Percentiles rank a stretch among this genome's conserved stretches.
Conservation (phyloP, 345 rosid species). For the Gossypium mustelinum region DNA sequence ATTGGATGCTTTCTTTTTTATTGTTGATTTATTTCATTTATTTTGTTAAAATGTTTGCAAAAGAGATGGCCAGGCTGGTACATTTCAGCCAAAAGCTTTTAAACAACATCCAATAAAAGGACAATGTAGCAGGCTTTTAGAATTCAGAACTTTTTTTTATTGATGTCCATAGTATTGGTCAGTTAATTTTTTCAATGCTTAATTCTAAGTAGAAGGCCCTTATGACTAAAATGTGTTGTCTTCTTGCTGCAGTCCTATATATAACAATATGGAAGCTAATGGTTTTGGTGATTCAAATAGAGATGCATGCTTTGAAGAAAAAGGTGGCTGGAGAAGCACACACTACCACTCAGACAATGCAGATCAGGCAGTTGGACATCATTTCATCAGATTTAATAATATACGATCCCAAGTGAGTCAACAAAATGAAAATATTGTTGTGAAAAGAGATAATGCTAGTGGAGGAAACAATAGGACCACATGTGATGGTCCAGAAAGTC, state of each 20-base stretch:
- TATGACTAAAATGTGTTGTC: constrained; percentile 4
- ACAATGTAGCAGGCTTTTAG: background rate
- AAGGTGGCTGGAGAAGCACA: constrained; percentile 61
- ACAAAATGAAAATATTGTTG: constrained; percentile 23
- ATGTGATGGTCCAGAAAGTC: constrained; percentile 8
- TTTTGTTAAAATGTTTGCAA: background rate
- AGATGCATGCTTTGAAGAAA: constrained; percentile 22
- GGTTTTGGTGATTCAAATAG: constrained; percentile 25
- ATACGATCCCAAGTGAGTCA: constrained; percentile 18
- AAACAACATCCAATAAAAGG: background rate
- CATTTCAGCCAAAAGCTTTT: background rate
- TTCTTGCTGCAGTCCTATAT: constrained; percentile 27
- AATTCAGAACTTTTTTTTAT: background rate
- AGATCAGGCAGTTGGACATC: constrained; percentile 13
- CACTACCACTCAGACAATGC: constrained; percentile 23
- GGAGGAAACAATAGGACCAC: constrained; percentile 21
- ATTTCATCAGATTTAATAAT: constrained; percentile 17
- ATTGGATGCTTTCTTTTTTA: background rate
- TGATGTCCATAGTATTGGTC: background rate
- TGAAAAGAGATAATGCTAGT: constrained; percentile 12
- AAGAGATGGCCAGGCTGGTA: background rate
- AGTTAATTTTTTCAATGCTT: constrained; percentile 8
- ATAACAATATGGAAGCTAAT: constrained; percentile 19
- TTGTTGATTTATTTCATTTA: background rate
- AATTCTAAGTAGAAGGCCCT: background rate